phyloP scores from a whole-genome alignment of 371 early-diverging fungal genomes.

The Gilbertella persicaria region DNA sequence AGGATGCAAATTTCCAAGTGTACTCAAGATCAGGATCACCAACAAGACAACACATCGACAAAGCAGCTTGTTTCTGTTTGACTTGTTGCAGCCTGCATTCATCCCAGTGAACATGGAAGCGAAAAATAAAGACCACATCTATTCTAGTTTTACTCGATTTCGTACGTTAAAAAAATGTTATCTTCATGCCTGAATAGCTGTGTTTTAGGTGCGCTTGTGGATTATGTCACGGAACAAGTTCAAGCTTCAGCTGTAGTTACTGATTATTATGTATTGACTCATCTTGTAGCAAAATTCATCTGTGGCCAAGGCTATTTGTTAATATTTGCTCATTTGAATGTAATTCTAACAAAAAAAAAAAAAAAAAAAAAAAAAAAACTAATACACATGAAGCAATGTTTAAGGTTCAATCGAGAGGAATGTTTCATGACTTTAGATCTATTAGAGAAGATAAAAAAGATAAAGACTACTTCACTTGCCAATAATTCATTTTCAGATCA shows the following conservation, averaged over 20 bases:
- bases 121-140: background rate
- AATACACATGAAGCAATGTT: background rate
- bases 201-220: background rate
- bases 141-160: background rate
- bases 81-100: slow-evolving; percentile 1
- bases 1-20: slow-evolving; percentile 11
- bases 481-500: background rate
- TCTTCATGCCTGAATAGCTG: background rate
- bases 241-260: background rate
- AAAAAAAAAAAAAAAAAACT: too few species aligned
- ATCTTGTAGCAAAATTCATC: background rate
- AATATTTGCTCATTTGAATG: slow-evolving; percentile 6
- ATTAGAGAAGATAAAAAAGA: background rate
- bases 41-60: background rate
- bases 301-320: background rate
- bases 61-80: background rate
- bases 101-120: background rate
- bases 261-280: slow-evolving; percentile 5
- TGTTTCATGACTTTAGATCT: background rate
- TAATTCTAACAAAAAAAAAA: too few species aligned
- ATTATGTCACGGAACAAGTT: background rate
- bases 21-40: slow-evolving; percentile 3
- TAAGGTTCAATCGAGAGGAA: background rate
- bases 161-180: background rate
- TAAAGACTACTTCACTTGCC: background rate